Evolutionary conservation across 805 yeast species (phyloP).

Genomic region (Isabelozyma heimii): DNA sequence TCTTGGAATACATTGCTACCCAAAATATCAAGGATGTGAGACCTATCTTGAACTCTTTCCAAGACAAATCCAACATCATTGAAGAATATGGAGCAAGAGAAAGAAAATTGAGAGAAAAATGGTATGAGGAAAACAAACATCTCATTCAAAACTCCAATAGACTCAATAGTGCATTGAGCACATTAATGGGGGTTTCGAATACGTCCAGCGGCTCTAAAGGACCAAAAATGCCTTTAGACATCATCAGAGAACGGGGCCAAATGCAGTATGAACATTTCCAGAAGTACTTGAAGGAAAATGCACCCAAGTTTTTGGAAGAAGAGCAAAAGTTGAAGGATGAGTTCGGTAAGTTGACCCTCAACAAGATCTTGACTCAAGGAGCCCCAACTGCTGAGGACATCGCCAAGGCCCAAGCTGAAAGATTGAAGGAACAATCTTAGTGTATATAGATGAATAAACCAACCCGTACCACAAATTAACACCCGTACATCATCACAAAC

Average conservation of each 20-base stretch:
- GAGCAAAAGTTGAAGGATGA: slow-evolving; percentile 83
- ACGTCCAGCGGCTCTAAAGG: slow-evolving; percentile 35
- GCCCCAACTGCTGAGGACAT: slow-evolving; percentile 72
- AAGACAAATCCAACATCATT: slow-evolving; percentile 63
- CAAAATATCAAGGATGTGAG: slow-evolving; percentile 85
- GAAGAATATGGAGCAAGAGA: slow-evolving; percentile 83
- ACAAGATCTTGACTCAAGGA: slow-evolving; percentile 82
- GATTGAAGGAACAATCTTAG: slow-evolving; percentile 3
- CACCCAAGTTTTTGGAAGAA: slow-evolving; percentile 72
- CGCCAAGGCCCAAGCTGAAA: slow-evolving; percentile 41
- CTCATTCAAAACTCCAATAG: slow-evolving; percentile 23
- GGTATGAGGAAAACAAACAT: slow-evolving; percentile 52
- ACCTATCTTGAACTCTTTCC: slow-evolving; percentile 75
- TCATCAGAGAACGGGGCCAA: slow-evolving; percentile 89
- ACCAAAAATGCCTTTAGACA: slow-evolving; percentile 81
- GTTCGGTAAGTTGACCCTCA: slow-evolving; percentile 77
- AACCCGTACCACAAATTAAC: neutral
- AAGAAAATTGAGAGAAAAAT: slow-evolving; percentile 65
- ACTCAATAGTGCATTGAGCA: slow-evolving; percentile 53
- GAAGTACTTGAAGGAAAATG: slow-evolving; percentile 55
- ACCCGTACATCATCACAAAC: neutral
- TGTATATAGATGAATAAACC: neutral
- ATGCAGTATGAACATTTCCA: slow-evolving; percentile 81
- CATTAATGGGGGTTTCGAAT: slow-evolving; percentile 57
- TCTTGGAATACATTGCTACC: slow-evolving; percentile 91